Evolutionary conservation across 495 filamentous ascomycete species (phyloP), one percentile per base, ranked within the genome.

Genomic region (Penicillium coprophilum): DNA sequence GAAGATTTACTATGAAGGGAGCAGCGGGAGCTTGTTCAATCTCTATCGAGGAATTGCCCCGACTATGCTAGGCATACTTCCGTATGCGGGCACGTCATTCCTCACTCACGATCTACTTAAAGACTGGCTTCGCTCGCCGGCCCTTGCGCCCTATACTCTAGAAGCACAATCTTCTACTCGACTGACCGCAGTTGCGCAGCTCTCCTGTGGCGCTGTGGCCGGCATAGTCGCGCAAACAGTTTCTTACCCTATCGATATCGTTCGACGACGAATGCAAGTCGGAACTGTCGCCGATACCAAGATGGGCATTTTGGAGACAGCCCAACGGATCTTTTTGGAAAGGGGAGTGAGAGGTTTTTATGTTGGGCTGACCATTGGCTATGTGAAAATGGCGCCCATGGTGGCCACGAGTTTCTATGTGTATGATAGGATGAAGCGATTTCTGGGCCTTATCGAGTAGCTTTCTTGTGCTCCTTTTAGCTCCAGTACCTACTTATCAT

Each of bases 31-130:
- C 66, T 27, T 66, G 11, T 9, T 40, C 4, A 96, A 96, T 70
- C 96, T 97, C 70, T 97, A 93, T 68, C 85, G 92, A 27, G 92
- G 92, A n/a, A 96, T 96, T 69, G 84, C 83, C 0, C 86, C 92
- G 4, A 96, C 92, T 0, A 65, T 97, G 10, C 70, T 88, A 40
- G 92, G 92, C 32, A 96, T 97, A 90, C 66, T 97, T 7, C 92
- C 92, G 4, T 97, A 97, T 62, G 92, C 92, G 15, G 92, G 92
- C 50, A 84, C 92, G 62, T 96, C 91, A 15, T 97, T 97, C 74
- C 81, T 96, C 27, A 92, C 89, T 0, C 92, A 97, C 68, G 92
- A 97, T 63, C 86, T 86, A 6, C 80, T 81, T 0, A 84, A 87
- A 13, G 92, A 97, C 68, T 62, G 87, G 24, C 79, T 96, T 39